A percentile compares a stretch with the other conserved stretches of the same genome.
Conservation (phyloP, 1,139 yeast genomes). For the Protomyces arabidopsidicola region DNA sequence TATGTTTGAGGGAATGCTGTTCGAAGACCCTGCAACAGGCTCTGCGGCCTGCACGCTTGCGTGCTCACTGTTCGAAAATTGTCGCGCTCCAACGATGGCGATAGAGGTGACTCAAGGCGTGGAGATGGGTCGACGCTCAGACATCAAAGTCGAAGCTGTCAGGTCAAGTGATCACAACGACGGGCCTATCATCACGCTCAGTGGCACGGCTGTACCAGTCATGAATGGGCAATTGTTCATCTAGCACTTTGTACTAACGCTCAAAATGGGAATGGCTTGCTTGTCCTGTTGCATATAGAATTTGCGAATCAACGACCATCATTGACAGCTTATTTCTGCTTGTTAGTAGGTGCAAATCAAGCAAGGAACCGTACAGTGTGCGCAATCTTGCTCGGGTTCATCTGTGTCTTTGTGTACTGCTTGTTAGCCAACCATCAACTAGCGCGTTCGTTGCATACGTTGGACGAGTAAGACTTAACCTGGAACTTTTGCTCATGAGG, state of each 20-base stretch:
- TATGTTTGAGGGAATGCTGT: not conserved
- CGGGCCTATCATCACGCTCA: not conserved
- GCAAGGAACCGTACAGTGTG: not conserved
- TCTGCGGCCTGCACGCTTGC: slow-evolving; percentile 16
- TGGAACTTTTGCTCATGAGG: slow-evolving; percentile 71
- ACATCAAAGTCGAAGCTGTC: not conserved
- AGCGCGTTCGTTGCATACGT: slow-evolving; percentile 38
- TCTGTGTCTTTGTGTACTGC: slow-evolving; percentile 14
- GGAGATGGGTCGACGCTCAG: slow-evolving; percentile 17
- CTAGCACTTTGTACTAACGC: not conserved
- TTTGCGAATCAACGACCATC: too few species aligned
- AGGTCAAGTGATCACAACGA: too few species aligned
- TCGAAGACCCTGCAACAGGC: slow-evolving; percentile 25
- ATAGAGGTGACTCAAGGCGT: slow-evolving; percentile 5
- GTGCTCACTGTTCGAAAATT: not conserved
- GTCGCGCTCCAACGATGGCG: not conserved
- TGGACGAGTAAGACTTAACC: slow-evolving; percentile 68
- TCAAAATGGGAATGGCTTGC: not conserved
- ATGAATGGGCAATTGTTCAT: slow-evolving; percentile 7
- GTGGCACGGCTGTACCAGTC: slow-evolving; percentile 11
- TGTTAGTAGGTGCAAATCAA: too few species aligned
- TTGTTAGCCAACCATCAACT: not conserved
- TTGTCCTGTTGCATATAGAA: too few species aligned
- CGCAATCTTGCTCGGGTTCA: slow-evolving; percentile 24
- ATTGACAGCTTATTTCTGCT: too few species aligned